phyloP scores from a whole-genome alignment of 352 stramenopile genomes.

The Aphanomyces astaci region DNA sequence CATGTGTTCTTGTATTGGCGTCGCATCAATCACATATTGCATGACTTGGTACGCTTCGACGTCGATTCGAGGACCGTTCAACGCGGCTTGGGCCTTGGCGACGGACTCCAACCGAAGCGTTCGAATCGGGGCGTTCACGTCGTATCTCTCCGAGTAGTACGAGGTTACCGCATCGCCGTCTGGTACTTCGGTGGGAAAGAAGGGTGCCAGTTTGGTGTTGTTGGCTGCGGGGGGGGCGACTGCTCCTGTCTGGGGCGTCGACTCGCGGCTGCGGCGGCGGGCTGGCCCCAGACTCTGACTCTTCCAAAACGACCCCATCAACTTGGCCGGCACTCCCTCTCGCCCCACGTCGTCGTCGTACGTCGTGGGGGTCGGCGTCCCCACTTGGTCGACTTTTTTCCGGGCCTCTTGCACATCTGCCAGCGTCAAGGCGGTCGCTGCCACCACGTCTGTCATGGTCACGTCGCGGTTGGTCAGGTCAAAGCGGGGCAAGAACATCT shows the following conservation, averaged over 20 bases:
- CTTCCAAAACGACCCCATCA: not conserved
- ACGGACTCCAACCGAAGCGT: slow-evolving; percentile 4
- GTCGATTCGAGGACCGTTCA: not conserved
- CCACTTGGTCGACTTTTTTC: not conserved
- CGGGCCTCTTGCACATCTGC: not conserved
- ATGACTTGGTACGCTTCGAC: not conserved
- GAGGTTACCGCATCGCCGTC: not conserved
- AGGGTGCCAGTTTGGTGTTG: not conserved
- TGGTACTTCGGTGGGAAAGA: not conserved
- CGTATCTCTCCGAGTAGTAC: slow-evolving; percentile 10
- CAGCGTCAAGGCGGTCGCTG: not conserved
- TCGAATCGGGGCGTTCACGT: slow-evolving; percentile 11
- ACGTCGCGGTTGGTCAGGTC: slow-evolving; percentile 1
- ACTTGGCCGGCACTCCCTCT: not conserved
- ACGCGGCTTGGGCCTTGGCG: not conserved
- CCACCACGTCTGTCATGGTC: slow-evolving; percentile 18
- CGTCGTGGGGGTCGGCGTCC: not conserved
- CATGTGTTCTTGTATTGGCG: no score
- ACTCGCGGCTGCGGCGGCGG: not conserved
- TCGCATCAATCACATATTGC: not conserved
- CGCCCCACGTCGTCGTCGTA: not conserved
- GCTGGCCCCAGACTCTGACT: not conserved
- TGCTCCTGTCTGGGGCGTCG: not conserved
- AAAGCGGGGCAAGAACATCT: not conserved
- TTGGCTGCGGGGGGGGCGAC: not conserved